Base-by-base conservation (phyloP, 2,329 filamentous ascomycete species). In the Apiospora saccharicola region DNA sequence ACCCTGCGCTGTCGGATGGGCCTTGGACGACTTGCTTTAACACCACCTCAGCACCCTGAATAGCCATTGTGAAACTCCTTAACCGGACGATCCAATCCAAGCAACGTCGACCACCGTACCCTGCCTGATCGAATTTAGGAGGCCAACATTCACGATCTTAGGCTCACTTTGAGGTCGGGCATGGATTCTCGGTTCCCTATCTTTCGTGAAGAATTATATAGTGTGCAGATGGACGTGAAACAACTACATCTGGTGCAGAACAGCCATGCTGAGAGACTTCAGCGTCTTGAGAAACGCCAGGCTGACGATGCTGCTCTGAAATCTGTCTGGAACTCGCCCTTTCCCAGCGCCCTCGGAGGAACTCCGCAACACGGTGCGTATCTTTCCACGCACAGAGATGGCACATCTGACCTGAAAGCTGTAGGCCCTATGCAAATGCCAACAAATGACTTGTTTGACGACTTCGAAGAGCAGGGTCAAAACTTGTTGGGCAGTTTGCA, bases 241-340 rank as follows among this genome's bases (percentile, higher is more conserved):
- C 89, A 92, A 82, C 85, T 92, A 73, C 90, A 92, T 77, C 85
- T 88, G 79, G 85, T 89, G 73, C 90, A 92, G 80, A 87, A 83
- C 75, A 88, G 86, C 77, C 90, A 92, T 82, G 86, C 88, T 72
- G 91, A 92, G 75, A 85, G 91, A 79, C 80, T 93, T 71, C 82
- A 87, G 73, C 85, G 89, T 74, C 81, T 93, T 70, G 91, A 93
- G 80, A 91, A 90, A 78, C 90, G 90, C 67, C 90, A 92, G 79
- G 90, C 90, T 46, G 90, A 92, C 76, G 90, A 92, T 82, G 89
- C 89, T 69, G 88, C 89, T 44, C 83, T 92, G 73, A 97, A 96
- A 83, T 97, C 93, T 74, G 93, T 97, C 72, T 99, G 96, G 96
- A 92, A 93, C 75, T 97, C 95, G 71, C 95, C 95, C 22, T 98